Percentiles rank a stretch among this genome's conserved stretches.
Evolutionary conservation across 2,329 filamentous ascomycete species (phyloP).

Genomic region (Anthostomella pinea): DNA sequence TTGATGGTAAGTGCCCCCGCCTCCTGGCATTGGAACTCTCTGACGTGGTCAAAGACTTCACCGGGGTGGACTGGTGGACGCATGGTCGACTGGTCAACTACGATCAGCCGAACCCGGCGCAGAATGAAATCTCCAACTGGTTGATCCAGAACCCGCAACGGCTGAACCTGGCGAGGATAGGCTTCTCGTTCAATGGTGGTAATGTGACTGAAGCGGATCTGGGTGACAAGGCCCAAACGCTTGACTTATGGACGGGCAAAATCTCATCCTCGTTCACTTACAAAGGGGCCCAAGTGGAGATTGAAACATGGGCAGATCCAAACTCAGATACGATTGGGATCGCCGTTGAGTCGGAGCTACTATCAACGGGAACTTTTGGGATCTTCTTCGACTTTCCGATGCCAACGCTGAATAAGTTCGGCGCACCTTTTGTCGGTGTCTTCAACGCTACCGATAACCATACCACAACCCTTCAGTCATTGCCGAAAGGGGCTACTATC

Average conservation of each 20-base stretch:
- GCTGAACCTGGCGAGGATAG: conserved; percentile 47
- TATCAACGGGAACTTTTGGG: conserved; percentile 37
- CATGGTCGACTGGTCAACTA: conserved; percentile 41
- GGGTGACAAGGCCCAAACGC: conserved; percentile 37
- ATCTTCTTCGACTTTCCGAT: conserved; percentile 54
- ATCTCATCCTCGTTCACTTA: conserved; percentile 44
- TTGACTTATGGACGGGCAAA: conserved; percentile 48
- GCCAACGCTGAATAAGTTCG: conserved; percentile 49
- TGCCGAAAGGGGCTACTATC: conserved; percentile 35
- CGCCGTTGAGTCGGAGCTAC: conserved; percentile 39
- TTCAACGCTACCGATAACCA: conserved; percentile 47
- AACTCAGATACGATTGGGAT: conserved; percentile 46
- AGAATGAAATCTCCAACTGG: conserved; percentile 42
- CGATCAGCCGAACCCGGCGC: conserved; percentile 39
- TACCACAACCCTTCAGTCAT: conserved; percentile 34
- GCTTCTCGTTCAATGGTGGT: conserved; percentile 40
- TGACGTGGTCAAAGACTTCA: conserved; percentile 32
- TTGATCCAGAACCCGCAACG: conserved; percentile 49
- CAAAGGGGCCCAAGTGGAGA: conserved; percentile 36
- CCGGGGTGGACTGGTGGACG: conserved; percentile 42
- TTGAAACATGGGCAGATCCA: conserved; percentile 45
- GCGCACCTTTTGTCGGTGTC: conserved; percentile 51
- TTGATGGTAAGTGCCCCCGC: conserved; percentile 31
- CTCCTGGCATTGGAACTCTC: no score
- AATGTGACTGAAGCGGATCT: conserved; percentile 42